Evolutionary conservation across 371 early-diverging fungal genomes (phyloP), one percentile per base, ranked within the genome.

Genomic region (Mortierella sp.): DNA sequence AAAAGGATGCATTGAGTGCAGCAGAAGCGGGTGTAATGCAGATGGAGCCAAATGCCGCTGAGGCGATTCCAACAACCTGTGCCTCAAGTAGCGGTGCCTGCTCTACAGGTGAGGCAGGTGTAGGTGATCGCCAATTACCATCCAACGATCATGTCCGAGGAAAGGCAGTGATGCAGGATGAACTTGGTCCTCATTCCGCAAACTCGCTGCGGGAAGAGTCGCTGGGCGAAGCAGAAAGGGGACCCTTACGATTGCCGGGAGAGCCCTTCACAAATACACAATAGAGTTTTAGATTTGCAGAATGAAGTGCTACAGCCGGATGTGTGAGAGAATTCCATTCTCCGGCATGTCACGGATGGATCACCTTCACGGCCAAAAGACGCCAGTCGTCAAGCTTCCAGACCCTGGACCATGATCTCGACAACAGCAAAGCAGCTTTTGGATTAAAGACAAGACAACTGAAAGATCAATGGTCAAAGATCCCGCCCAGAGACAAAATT

Each of bases 11-110:
- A 4, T 30, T 60, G 38, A 46, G 41, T 8, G 55, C 13, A 0
- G 50, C n/a, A 23, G 50, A 58, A 4, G 47, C 30, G 1, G 56
- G 26, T 10, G 49, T 30, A 26, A 28, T 39, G 26, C 65, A 56
- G 51, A 58, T 58, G 48, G 54, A 51, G 18, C 46, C 66, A 51
- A 18, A 7, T 38, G 50, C 14, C 16, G 51, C n/a, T 26, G 50
- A 64, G 14, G 21, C 24, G 26, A 31, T 18, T 19, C 41, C 59
- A 43, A 43, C 50, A 60, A 42, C 55, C 16, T 5, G 45, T 43
- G 19, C 45, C 7, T 6, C 24, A 47, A 23, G 10, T 23, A 47
- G 23, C 23, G 24, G 48, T 13, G 24, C 23, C 48, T 7, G 16
- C 19, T 5, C 19, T 5, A 16, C 45, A 43, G 16, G 9, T 9